Evolutionary conservation across 148 eudicot species (phyloP).

Genomic region (Heliamphora exappendiculata): DNA sequence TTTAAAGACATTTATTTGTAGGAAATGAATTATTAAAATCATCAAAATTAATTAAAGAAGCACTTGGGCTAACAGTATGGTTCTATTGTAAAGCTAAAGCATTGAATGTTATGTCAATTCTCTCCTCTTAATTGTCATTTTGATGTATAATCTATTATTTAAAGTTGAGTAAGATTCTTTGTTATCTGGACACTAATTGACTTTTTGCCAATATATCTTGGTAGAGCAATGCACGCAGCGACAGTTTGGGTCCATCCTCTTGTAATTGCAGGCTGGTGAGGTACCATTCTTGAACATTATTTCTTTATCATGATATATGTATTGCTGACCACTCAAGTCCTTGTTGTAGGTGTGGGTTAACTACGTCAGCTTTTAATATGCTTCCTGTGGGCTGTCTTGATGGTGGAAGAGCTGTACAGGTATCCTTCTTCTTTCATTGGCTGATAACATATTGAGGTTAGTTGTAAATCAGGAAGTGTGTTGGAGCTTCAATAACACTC

Average conservation of each 20-base stretch:
- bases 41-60: too few species aligned
- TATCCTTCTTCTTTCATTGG: conserved; percentile 13
- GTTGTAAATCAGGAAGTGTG: background rate
- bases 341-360: conserved; percentile 85
- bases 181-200: conserved; percentile 13
- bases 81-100: background rate
- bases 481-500: background rate
- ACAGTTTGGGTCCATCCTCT: conserved; percentile 84
- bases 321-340: conserved; percentile 11
- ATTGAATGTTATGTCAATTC: background rate
- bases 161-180: background rate
- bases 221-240: conserved; percentile 89
- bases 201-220: conserved; percentile 7
- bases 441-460: conserved; percentile 2
- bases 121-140: background rate
- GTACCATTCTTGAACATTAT: conserved; percentile 16
- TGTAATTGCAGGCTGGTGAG: conserved; percentile 97
- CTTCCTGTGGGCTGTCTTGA: conserved; percentile 99
- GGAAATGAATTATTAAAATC: too few species aligned
- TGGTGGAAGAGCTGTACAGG: conserved; percentile 99
- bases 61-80: too few species aligned
- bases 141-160: background rate
- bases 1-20: too few species aligned
- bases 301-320: background rate
- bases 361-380: conserved; percentile 95